phyloP scores from a whole-genome alignment of 495 filamentous ascomycete species.

The Pseudotulostoma volvatum region DNA sequence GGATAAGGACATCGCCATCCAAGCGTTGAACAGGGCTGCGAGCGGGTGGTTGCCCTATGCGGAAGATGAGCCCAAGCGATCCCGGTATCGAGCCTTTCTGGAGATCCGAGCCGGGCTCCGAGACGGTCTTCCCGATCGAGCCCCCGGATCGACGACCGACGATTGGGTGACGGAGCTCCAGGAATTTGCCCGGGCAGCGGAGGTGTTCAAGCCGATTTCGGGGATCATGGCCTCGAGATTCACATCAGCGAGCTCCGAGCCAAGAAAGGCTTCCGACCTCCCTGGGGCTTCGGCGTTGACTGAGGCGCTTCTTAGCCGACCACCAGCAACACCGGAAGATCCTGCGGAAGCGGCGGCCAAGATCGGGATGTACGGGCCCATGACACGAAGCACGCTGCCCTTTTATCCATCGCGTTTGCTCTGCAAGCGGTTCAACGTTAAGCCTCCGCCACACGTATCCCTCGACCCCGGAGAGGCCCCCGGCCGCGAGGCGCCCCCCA shows the following conservation, averaged over 20 bases:
- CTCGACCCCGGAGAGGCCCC: constrained; percentile 33
- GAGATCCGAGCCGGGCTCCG: constrained; percentile 57
- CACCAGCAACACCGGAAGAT: constrained; percentile 48
- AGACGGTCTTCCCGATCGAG: constrained; percentile 41
- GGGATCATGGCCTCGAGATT: constrained; percentile 87
- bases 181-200: constrained; percentile 78
- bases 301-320: constrained; percentile 35
- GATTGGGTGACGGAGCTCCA: constrained; percentile 67
- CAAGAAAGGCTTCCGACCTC: constrained; percentile 28
- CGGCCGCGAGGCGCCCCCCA: constrained; percentile 8
- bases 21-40: constrained; percentile 57
- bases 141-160: constrained; percentile 39
- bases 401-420: constrained; percentile 73
- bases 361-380: constrained; percentile 78
- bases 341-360: constrained; percentile 79
- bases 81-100: constrained; percentile 65
- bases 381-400: constrained; percentile 56
- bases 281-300: constrained; percentile 14
- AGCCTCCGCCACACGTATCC: constrained; percentile 54
- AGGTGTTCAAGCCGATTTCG: constrained; percentile 84
- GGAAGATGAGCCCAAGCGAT: constrained; percentile 62
- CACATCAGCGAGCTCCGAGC: constrained; percentile 47
- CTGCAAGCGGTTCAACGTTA: constrained; percentile 85
- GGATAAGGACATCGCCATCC: constrained; percentile 54
- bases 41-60: constrained; percentile 71